Evolutionary conservation across 208 protist species (phyloP), one percentile per base, ranked within the genome.

Genomic region (Acanthamoeba castellanii): DNA sequence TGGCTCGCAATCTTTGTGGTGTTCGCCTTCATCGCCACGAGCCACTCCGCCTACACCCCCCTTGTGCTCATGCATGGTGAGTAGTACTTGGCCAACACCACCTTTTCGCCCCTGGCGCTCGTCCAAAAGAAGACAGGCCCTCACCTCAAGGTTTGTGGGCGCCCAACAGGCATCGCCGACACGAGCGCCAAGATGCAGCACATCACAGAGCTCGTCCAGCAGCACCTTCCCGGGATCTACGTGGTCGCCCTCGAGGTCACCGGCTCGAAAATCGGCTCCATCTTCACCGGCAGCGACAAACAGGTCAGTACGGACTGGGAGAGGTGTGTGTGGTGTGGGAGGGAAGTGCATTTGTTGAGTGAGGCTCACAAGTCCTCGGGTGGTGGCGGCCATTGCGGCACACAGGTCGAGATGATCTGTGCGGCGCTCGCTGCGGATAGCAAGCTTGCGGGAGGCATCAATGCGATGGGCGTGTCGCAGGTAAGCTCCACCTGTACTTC

Each of bases 391-490:
- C 14, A 16, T 16, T 8, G 59, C 59, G 16, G 20, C 59, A 27
- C 59, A 27, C 59, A 88, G 91, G 91, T 94, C 18, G 42, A 94
- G 0, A 0, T 72, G 18, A 30, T 94, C 1, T 94, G 91, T 30
- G 5, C 34, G 8, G 52, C 47, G 45, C 34, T 84, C 7, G 37
- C 64, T 9, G 7, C 72, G 8, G 91, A 94, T n/a, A 68, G 68
- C 9, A 81, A 85, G n/a, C 91, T 94, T 0, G 91, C 91, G 2
- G 70, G 74, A 34, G 91, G 91, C 11, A 45, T 94, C 74, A 94
- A 94, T 37, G 45, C 85, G 20, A 85, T 94, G 20, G 91, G 91
- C 22, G 45, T 94, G 7, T 94, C 91, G 25, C 91, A 94, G 91
- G 91, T 94, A 47, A 47, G 6, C 6, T 11, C 5, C 42, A 47